Percentiles rank a stretch among this genome's conserved stretches.
Conservation (phyloP, 192 early-diverging fungal species). For the Allomyces javanicus region DNA sequence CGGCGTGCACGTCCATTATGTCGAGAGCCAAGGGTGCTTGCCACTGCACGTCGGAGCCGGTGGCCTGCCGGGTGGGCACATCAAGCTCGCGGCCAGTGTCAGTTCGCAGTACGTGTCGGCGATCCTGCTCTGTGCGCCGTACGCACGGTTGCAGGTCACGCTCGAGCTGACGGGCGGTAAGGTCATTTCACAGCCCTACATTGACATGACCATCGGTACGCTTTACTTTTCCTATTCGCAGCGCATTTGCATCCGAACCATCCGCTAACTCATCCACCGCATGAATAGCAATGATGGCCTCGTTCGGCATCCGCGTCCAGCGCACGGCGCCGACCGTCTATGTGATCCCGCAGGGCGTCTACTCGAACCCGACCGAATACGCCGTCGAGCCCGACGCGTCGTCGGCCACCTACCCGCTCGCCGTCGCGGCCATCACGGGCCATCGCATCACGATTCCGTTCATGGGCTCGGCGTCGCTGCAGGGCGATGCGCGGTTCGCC, state of each 20-base stretch:
- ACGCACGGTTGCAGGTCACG: conserved; percentile 55
- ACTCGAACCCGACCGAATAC: conserved; percentile 67
- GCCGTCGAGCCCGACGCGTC: conserved; percentile 88
- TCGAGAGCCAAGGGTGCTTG: conserved; percentile 62
- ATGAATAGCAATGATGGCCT: conserved; percentile 71
- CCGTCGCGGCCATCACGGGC: conserved; percentile 90
- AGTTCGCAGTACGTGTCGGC: conserved; percentile 97
- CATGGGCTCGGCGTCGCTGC: conserved; percentile 78
- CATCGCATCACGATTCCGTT: conserved; percentile 67
- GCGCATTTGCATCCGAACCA: background rate
- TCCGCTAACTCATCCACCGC: background rate
- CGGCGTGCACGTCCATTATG: conserved; percentile 54
- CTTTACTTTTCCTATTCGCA: background rate
- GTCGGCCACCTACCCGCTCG: conserved; percentile 92
- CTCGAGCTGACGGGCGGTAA: conserved; percentile 74
- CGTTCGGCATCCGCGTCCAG: conserved; percentile 69
- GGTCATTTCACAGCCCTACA: conserved; percentile 94
- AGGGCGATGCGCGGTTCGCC: conserved; percentile 82
- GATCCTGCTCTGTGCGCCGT: conserved; percentile 87
- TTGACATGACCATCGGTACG: conserved; percentile 79
- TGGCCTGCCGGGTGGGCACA: conserved; percentile 67
- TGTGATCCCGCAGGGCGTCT: conserved; percentile 52
- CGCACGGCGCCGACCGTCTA: conserved; percentile 60
- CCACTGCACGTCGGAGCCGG: conserved; percentile 27
- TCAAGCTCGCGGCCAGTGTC: conserved; percentile 77